A percentile compares a stretch with the other conserved stretches of the same genome.
Conservation (phyloP, 345 rosid species). For the Barbarea vulgaris region DNA sequence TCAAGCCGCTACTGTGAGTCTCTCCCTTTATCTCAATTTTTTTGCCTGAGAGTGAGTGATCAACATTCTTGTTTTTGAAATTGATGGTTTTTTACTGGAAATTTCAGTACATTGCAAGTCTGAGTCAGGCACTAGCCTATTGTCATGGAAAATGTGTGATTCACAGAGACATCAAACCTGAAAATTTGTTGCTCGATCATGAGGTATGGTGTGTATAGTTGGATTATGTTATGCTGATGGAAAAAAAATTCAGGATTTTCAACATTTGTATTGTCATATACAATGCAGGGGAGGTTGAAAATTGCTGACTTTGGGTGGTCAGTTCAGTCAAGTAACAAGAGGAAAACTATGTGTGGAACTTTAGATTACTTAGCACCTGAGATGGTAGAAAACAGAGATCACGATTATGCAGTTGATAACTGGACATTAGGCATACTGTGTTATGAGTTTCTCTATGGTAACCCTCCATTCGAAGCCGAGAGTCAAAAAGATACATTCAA, state of each 20-base stretch:
- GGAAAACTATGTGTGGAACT: slow-evolving; percentile 97
- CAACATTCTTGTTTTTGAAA: too few species aligned
- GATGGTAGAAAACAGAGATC: slow-evolving; percentile 91
- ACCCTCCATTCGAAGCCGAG: slow-evolving; percentile 93
- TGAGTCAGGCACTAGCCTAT: slow-evolving; percentile 79
- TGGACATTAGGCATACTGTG: slow-evolving; percentile 95
- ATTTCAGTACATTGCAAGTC: slow-evolving; percentile 89
- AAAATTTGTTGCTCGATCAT: slow-evolving; percentile 93
- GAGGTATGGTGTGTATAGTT: slow-evolving; percentile 54
- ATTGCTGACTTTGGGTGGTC: slow-evolving; percentile 99
- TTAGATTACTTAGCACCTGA: slow-evolving; percentile 96
- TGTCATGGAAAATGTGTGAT: slow-evolving; percentile 93
- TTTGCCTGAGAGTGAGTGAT: too few species aligned
- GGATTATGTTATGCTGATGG: neutral
- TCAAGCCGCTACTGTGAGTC: slow-evolving; percentile 79
- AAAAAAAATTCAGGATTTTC: neutral
- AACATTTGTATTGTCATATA: neutral
- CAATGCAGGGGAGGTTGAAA: slow-evolving; percentile 75
- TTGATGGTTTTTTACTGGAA: neutral
- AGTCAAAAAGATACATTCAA: slow-evolving; percentile 77
- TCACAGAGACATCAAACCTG: slow-evolving; percentile 98
- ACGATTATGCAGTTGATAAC: slow-evolving; percentile 92
- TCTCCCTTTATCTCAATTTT: neutral
- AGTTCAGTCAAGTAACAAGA: slow-evolving; percentile 89
- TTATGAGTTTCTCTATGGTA: slow-evolving; percentile 91